These are phyloP conservation scores for Sclerotinia glacialis DNA, from an alignment of 2,329 filamentous ascomycete genomes.

Conservation along the genomic window DNA sequence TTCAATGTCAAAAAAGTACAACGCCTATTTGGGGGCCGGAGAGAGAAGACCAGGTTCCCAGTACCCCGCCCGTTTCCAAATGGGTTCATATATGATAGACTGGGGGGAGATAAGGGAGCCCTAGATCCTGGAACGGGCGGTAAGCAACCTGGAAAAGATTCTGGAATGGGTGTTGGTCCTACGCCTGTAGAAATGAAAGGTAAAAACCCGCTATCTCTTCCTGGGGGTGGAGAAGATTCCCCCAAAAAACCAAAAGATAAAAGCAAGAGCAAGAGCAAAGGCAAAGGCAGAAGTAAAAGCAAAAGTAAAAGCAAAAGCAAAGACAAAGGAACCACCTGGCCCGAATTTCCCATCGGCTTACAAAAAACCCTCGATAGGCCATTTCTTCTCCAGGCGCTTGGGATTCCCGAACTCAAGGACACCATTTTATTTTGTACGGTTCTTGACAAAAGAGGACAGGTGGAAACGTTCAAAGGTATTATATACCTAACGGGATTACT, in stretches of 20 bases:
- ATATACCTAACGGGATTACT: neutral
- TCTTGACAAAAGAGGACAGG: neutral
- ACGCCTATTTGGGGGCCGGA: neutral
- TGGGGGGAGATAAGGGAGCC: too few relatives aligned
- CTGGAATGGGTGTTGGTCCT: too few relatives aligned
- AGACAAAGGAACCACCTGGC: neutral
- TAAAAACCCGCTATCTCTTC: too few relatives aligned
- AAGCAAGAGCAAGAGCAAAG: too few relatives aligned
- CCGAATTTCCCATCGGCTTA: neutral
- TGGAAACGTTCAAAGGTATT: neutral
- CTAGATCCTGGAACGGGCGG: too few relatives aligned
- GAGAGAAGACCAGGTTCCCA: neutral
- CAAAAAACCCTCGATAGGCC: neutral
- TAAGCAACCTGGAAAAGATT: neutral
- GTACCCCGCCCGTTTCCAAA: neutral
- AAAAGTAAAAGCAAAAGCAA: neutral
- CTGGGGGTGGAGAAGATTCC: neutral
- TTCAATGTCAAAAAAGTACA: rapidly evolving
- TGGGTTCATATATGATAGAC: neutral
- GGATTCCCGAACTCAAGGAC: neutral
- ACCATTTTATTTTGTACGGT: neutral
- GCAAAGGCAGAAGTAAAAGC: neutral
- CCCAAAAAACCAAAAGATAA: too few relatives aligned
- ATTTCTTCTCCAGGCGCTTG: neutral
- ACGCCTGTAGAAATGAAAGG: neutral